phyloP scores from a whole-genome alignment of 1,139 yeast genomes.

The Saccharomycopsis hybrid region DNA sequence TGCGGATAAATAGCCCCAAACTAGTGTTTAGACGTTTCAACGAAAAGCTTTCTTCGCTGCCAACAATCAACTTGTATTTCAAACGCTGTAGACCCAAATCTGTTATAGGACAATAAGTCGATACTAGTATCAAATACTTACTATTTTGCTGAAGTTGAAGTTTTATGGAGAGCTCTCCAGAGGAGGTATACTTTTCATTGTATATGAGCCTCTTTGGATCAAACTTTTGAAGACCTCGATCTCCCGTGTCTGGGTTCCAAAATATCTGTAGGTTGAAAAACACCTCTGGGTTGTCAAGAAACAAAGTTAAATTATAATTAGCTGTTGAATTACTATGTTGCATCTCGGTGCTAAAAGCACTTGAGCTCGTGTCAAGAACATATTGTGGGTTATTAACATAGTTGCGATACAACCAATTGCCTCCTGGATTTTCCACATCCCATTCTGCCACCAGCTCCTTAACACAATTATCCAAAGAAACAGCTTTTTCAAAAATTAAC shows the following conservation, averaged over 20 bases:
- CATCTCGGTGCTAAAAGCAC: too few relatives aligned
- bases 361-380: constrained; percentile 31
- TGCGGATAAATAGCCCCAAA: constrained; percentile 35
- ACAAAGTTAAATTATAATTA: constrained; percentile 30
- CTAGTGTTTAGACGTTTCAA: constrained; percentile 25
- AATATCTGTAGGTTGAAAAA: constrained; percentile 41
- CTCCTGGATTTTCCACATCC: constrained; percentile 46
- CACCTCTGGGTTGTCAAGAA: constrained; percentile 26
- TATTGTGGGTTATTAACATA: constrained; percentile 64
- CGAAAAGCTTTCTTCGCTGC: constrained; percentile 28
- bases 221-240: constrained; percentile 29
- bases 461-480: constrained; percentile 26
- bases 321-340: too few relatives aligned
- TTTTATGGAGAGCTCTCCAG: constrained; percentile 26
- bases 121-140: constrained; percentile 33
- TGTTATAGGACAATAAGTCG: constrained; percentile 30
- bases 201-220: constrained; percentile 31
- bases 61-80: constrained; percentile 26
- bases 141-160: constrained; percentile 35
- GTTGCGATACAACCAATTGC: constrained; percentile 45
- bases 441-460: constrained; percentile 41
- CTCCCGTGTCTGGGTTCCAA: constrained; percentile 28
- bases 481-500: constrained; percentile 26
- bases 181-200: constrained; percentile 31
- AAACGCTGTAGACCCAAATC: constrained; percentile 20